Evolutionary conservation across 345 rosid species (phyloP).

Genomic region (Syzygium grande): DNA sequence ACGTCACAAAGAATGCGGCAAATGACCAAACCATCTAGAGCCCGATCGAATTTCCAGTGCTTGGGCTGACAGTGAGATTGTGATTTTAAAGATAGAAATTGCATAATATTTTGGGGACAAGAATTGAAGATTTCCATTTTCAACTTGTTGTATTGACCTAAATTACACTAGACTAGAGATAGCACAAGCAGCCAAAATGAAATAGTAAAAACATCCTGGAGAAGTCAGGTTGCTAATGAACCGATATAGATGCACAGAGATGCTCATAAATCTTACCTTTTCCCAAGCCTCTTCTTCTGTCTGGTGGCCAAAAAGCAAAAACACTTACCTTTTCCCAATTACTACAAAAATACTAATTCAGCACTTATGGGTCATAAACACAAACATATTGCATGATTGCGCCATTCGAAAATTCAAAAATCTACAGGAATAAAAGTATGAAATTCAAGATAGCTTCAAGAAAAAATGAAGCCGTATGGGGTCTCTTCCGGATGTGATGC

Average conservation of each 20-base stretch:
- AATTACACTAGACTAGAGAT: not conserved
- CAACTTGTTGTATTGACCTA: not conserved
- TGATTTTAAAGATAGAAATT: not conserved
- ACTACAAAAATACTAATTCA: not conserved
- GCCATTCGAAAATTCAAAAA: not conserved
- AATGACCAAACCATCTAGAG: no score
- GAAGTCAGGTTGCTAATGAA: not conserved
- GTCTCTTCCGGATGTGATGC: not conserved
- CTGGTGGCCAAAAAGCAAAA: not conserved
- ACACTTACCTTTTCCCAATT: not conserved
- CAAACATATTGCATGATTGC: not conserved
- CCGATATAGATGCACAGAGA: not conserved
- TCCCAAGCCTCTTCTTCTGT: not conserved
- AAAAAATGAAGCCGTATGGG: not conserved
- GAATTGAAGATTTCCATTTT: not conserved
- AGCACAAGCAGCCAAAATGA: not conserved
- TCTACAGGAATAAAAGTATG: not conserved
- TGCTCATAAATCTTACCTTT: not conserved
- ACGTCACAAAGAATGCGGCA: no score
- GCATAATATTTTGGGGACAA: not conserved
- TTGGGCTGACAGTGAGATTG: not conserved
- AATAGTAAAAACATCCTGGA: not conserved
- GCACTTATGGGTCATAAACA: not conserved
- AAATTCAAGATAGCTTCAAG: not conserved
- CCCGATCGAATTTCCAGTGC: not conserved